phyloP scores from a whole-genome alignment of 345 rosid genomes.

The Gossypium longicalyx region DNA sequence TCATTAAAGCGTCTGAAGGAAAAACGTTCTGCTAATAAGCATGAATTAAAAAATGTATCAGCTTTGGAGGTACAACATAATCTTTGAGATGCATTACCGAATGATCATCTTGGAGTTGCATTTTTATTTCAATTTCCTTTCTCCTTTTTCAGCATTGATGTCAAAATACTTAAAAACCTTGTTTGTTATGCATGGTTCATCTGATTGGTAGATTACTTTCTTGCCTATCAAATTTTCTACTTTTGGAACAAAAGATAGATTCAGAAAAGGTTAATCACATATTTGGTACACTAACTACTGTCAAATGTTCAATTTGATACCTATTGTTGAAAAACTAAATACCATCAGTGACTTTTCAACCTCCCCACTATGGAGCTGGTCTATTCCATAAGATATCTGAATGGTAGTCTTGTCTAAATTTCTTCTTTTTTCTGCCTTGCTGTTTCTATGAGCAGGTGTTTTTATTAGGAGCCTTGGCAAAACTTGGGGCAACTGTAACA shows the following conservation, averaged over 20 bases:
- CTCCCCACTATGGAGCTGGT: background rate
- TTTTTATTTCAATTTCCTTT: background rate
- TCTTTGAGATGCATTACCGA: background rate
- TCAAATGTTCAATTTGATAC: background rate
- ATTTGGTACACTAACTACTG: background rate
- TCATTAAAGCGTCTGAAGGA: conserved; percentile 46
- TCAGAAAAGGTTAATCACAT: background rate
- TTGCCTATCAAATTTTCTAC: background rate
- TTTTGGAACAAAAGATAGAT: background rate
- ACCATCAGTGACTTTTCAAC: background rate
- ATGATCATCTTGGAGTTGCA: conserved; percentile 1
- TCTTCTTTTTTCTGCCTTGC: background rate
- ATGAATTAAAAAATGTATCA: conserved; percentile 35
- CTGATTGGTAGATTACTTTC: background rate
- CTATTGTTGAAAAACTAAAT: background rate
- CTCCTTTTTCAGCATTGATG: background rate
- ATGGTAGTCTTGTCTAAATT: background rate
- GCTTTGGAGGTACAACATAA: conserved; percentile 48
- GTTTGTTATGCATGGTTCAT: conserved; percentile 8
- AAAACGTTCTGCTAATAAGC: conserved; percentile 38
- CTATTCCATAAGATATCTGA: background rate
- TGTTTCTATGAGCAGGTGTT: conserved; percentile 39
- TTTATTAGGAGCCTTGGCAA: conserved; percentile 60
- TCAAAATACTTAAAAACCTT: background rate
- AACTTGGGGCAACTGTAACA: conserved; percentile 62